Evolutionary conservation across 1,284 basidiomycete species (phyloP).

Genomic region (Anthracocystis walkeri): DNA sequence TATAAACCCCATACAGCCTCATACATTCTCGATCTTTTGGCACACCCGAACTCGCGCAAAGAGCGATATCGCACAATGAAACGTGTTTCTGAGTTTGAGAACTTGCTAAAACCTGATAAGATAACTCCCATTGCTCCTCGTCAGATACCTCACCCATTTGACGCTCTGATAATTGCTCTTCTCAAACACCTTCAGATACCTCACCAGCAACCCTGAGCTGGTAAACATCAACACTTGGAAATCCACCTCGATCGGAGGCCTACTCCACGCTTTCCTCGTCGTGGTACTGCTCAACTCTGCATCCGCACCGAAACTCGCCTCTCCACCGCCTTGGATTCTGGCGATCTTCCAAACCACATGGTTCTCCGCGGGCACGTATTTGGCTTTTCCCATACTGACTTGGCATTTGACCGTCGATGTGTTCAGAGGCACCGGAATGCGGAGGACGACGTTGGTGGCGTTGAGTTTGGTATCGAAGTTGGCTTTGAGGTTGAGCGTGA

Average conservation of each 20-base stretch:
- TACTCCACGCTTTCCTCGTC: conserved; percentile 88
- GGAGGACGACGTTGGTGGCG: conserved; percentile 89
- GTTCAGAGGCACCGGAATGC: conserved; percentile 95
- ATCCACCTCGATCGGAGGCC: conserved; percentile 96
- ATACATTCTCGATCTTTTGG: too few species aligned
- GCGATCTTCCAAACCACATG: conserved; percentile 98
- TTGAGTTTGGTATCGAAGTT: conserved; percentile 92
- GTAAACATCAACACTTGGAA: conserved; percentile 99
- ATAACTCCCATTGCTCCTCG: conserved; percentile 58
- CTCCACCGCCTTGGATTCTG: conserved; percentile 89
- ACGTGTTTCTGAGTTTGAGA: too few species aligned
- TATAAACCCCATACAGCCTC: neutral
- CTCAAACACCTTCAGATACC: conserved; percentile 98
- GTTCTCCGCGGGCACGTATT: conserved; percentile 95
- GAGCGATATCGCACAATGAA: too few species aligned
- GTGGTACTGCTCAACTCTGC: conserved; percentile 86
- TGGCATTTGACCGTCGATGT: conserved; percentile 92
- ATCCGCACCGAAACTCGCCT: conserved; percentile 85
- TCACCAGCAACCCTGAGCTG: conserved; percentile 90
- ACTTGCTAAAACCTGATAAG: conserved; percentile 56
- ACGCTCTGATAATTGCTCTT: conserved; percentile 84
- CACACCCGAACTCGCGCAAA: too few species aligned
- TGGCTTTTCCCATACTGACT: conserved; percentile 91
- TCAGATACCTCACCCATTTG: conserved; percentile 69
- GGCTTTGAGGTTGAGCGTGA: conserved; percentile 87